A percentile compares a stretch with the other conserved stretches of the same genome.
Evolutionary conservation across 176 grass and related monocot species (phyloP).

Genomic region (Thalia dealbata): DNA sequence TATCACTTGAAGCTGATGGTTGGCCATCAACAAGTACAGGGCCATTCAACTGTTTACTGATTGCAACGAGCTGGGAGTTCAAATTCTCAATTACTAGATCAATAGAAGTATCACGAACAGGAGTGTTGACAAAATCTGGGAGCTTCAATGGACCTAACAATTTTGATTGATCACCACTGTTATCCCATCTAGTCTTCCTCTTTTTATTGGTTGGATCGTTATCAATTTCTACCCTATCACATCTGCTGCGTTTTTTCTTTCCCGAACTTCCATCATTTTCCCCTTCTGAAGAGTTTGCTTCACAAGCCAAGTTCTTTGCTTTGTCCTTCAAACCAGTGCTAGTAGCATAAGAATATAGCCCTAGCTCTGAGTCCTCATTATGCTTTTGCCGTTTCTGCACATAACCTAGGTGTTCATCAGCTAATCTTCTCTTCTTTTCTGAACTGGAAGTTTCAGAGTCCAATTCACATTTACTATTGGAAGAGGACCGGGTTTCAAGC

Average conservation of each 20-base stretch:
- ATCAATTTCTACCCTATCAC: background rate
- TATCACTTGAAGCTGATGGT: no score
- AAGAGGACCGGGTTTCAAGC: constrained; percentile 31
- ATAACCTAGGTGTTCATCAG: constrained; percentile 27
- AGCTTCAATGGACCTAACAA: constrained; percentile 11
- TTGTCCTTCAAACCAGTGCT: background rate
- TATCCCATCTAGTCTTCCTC: constrained; percentile 14
- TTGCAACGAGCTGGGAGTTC: constrained; percentile 4
- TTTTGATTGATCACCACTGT: constrained; percentile 1
- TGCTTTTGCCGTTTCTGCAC: constrained; percentile 25
- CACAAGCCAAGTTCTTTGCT: background rate
- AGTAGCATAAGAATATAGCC: background rate
- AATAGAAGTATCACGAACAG: background rate
- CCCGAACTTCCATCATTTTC: constrained; percentile 10
- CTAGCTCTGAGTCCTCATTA: background rate
- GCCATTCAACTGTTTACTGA: constrained; percentile 2
- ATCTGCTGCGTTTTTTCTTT: constrained; percentile 12
- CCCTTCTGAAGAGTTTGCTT: background rate
- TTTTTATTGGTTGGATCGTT: background rate
- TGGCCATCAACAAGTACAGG: background rate
- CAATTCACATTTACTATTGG: constrained; percentile 25
- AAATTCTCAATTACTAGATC: constrained; percentile 13
- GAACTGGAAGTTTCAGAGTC: constrained; percentile 22
- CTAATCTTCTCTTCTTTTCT: constrained; percentile 42
- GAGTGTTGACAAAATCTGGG: constrained; percentile 8